Conservation (phyloP, 2,329 filamentous ascomycete genomes). For the Leptographium lundbergii region DNA sequence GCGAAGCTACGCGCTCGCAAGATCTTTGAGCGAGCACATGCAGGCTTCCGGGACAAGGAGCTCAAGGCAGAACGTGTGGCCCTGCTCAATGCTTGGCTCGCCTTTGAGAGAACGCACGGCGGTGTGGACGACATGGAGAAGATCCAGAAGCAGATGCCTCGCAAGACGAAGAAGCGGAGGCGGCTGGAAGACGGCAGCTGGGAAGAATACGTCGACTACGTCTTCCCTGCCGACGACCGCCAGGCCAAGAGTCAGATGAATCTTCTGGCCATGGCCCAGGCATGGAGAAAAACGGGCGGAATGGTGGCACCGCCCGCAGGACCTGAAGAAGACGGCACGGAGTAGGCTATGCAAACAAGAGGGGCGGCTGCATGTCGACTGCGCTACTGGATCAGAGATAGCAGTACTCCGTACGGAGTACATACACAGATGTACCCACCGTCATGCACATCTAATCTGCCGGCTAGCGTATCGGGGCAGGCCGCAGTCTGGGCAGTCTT, state of each 20-base stretch:
- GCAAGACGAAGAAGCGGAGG: slow-evolving; percentile 82
- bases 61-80: slow-evolving; percentile 91
- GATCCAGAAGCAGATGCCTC: slow-evolving; percentile 87
- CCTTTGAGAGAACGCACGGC: slow-evolving; percentile 83
- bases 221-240: slow-evolving; percentile 92
- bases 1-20: slow-evolving; percentile 72
- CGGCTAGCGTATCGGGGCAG: too few relatives aligned
- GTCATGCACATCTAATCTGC: too few relatives aligned
- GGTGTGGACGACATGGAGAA: slow-evolving; percentile 60
- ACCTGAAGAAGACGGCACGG: background rate
- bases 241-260: slow-evolving; percentile 73
- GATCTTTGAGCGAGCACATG: slow-evolving; percentile 76
- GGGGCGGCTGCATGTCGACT: too few relatives aligned
- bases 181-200: slow-evolving; percentile 85
- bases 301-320: background rate
- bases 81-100: slow-evolving; percentile 81
- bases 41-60: slow-evolving; percentile 76
- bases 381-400: too few relatives aligned
- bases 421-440: too few relatives aligned
- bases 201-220: slow-evolving; percentile 94
- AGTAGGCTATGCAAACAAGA: background rate
- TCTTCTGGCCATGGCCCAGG: slow-evolving; percentile 72
- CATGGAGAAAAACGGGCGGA: slow-evolving; percentile 59
- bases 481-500: background rate
- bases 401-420: too few relatives aligned